Evolutionary conservation across 2,329 filamentous ascomycete genomes (phyloP).

Genomic region (Aspergillus carbonarius): DNA sequence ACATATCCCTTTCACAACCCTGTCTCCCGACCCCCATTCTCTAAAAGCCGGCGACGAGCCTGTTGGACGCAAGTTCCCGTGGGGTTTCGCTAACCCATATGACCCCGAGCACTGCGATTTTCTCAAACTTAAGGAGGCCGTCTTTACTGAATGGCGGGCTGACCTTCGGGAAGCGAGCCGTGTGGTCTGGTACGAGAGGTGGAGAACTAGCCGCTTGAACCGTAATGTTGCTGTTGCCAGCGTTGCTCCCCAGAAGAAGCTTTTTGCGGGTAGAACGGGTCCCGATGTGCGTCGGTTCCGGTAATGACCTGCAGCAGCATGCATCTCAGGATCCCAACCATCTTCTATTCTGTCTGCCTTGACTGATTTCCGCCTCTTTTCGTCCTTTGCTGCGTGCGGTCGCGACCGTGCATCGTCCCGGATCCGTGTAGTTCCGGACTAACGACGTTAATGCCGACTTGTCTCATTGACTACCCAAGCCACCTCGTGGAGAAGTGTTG

Average conservation of each 20-base stretch:
- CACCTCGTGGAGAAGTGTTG: neutral
- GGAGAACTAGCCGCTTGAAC: conserved; percentile 65
- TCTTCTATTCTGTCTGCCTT: neutral
- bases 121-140: conserved; percentile 79
- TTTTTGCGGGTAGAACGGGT: conserved; percentile 31
- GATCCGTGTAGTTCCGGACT: neutral
- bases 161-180: conserved; percentile 88
- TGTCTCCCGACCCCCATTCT: conserved; percentile 85
- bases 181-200: conserved; percentile 93
- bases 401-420: neutral
- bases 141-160: conserved; percentile 89
- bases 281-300: conserved; percentile 19
- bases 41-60: conserved; percentile 53
- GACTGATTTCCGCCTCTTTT: neutral
- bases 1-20: conserved; percentile 83
- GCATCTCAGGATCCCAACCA: neutral
- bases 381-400: neutral
- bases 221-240: conserved; percentile 25
- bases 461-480: neutral
- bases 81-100: conserved; percentile 95
- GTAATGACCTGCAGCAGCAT: conserved; percentile 2
- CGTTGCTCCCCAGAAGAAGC: conserved; percentile 23
- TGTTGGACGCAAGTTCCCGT: conserved; percentile 85
- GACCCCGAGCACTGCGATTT: conserved; percentile 93
- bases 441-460: neutral